Percentiles rank a stretch among this genome's conserved stretches.
Evolutionary conservation across 805 yeast species (phyloP).

Genomic region (Yamadazyma kitorensis): DNA sequence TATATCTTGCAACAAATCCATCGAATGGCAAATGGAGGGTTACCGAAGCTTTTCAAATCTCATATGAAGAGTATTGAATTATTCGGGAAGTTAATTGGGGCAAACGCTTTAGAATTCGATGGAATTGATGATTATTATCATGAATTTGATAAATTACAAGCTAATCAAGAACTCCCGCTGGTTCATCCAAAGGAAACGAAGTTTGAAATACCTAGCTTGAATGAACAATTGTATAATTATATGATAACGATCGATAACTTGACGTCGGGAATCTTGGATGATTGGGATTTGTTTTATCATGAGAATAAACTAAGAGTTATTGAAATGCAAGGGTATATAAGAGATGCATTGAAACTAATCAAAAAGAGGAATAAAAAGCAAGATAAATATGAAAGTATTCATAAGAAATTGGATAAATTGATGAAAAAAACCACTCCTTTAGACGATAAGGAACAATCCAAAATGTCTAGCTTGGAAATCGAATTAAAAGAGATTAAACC

Average conservation of each 20-base stretch:
- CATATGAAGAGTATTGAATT: slow-evolving; percentile 27
- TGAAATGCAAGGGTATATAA: slow-evolving; percentile 38
- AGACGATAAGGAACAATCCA: slow-evolving; percentile 36
- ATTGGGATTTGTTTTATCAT: slow-evolving; percentile 24
- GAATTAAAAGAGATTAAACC: slow-evolving; percentile 27
- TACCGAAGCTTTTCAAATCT: slow-evolving; percentile 31
- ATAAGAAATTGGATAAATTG: slow-evolving; percentile 36
- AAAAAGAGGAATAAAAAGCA: slow-evolving; percentile 45
- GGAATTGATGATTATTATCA: slow-evolving; percentile 30
- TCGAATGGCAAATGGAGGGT: slow-evolving; percentile 20
- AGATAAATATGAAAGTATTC: slow-evolving; percentile 37
- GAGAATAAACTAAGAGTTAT: slow-evolving; percentile 31
- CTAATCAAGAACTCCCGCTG: slow-evolving; percentile 24
- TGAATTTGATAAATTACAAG: slow-evolving; percentile 27
- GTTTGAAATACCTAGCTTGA: slow-evolving; percentile 20
- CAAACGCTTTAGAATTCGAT: slow-evolving; percentile 31
- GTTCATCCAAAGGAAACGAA: slow-evolving; percentile 39
- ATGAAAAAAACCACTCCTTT: slow-evolving; percentile 27
- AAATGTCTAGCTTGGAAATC: slow-evolving; percentile 28
- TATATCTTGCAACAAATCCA: slow-evolving; percentile 30
- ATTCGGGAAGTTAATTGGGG: slow-evolving; percentile 31
- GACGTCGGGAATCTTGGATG: slow-evolving; percentile 15
- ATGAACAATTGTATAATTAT: slow-evolving; percentile 27
- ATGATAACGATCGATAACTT: slow-evolving; percentile 19
- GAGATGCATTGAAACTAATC: slow-evolving; percentile 36